Evolutionary conservation across 75 land plant genomes (phyloP), one percentile per base, ranked within the genome.

Genomic region (Cryptomeria japonica): DNA sequence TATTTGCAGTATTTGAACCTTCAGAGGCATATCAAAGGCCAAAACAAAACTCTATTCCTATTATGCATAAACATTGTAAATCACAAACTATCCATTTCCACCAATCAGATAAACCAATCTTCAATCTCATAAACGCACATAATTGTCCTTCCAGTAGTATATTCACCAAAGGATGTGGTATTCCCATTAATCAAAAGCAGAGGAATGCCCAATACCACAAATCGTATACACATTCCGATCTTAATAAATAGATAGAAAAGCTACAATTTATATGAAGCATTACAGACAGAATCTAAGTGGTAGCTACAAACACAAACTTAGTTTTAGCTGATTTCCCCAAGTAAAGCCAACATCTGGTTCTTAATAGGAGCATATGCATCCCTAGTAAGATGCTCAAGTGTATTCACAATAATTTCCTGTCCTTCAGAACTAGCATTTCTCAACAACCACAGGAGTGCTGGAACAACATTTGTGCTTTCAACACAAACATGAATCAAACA

Each of bases 401-500:
- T 90, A 86, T 64, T 89, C 11, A 94, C 91, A n/a, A 95, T 88
- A 61, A 90, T 89, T 84, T 93, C 92, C 87, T 96, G 94, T 61
- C 98, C 99, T 78, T 92, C 92, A 14, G 88, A 51, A 86, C 95
- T 92, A 58, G 97, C 99, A 93, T 93, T 96, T 87, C 93, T 95
- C 73, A 98, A 89, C 68, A 96, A 92, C 96, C 97, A 95, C 34
- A 98, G 87, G 6, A 98, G 91, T n/a, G 99, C 92, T 44, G 98
- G 94, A 13, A 97, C 93, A 49, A 95, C 99, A 36, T 91, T 96
- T 41, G 96, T 96, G 86, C 94, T 97, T 87, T 97, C 97, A 87
- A 96, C 97, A 91, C 99, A 97, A 6, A 94, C 99, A 85, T 96
- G 93, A 31, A 96, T 97, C 99, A 97, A 6, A 94, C 99, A 85